Evolutionary conservation across 2,329 filamentous ascomycete species (phyloP).

Genomic region (Epicoccum sorghinum): DNA sequence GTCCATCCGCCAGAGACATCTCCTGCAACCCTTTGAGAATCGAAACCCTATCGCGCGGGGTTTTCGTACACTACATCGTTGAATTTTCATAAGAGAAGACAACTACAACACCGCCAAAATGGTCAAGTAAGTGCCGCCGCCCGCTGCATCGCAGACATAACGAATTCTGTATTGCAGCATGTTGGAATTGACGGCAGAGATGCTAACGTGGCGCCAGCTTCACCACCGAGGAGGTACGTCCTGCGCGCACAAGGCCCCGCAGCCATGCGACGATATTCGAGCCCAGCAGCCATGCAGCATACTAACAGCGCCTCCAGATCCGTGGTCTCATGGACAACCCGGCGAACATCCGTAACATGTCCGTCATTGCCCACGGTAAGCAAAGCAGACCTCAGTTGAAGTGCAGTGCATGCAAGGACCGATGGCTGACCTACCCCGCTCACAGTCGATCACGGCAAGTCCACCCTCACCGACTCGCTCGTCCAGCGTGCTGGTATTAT

Average conservation of each 20-base stretch:
- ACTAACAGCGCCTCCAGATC: conserved; percentile 61
- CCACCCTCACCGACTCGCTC: conserved; percentile 98
- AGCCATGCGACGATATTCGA: conserved; percentile 24
- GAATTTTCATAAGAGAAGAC: conserved; percentile 45
- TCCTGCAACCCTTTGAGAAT: conserved; percentile 26
- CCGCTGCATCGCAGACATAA: neutral
- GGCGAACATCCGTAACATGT: conserved; percentile 88
- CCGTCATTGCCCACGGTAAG: conserved; percentile 96
- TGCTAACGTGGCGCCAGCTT: conserved; percentile 74
- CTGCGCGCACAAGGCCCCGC: conserved; percentile 29
- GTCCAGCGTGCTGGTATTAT: conserved; percentile 99
- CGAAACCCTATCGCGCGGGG: conserved; percentile 45
- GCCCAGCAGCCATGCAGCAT: conserved; percentile 10
- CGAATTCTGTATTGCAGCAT: neutral
- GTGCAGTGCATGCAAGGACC: conserved; percentile 2
- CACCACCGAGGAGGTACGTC: conserved; percentile 86
- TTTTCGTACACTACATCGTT: conserved; percentile 39
- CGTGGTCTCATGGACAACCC: conserved; percentile 80
- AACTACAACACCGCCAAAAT: conserved; percentile 83
- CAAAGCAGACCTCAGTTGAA: conserved; percentile 5
- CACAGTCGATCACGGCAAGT: conserved; percentile 97
- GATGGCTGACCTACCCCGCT: conserved; percentile 33
- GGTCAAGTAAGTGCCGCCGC: conserved; percentile 86
- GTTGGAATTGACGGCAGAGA: conserved; percentile 10
- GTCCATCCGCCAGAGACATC: conserved; percentile 43